These are phyloP conservation scores for Lachnellula suecica DNA, from an alignment of 2,329 filamentous ascomycete species.

Conservation along the genomic window DNA sequence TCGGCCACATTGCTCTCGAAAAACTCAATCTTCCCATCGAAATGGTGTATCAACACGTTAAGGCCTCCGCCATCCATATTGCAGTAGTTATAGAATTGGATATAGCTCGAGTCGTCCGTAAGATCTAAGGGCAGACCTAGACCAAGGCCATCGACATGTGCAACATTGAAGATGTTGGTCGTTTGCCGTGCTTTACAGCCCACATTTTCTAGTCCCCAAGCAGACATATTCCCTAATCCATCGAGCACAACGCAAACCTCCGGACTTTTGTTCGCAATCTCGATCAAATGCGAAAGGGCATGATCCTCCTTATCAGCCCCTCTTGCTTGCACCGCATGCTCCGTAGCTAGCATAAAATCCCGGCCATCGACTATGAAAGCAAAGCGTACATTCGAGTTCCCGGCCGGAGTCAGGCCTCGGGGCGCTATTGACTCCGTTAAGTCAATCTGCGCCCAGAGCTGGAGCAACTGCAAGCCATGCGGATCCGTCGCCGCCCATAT, in stretches of 20 bases:
- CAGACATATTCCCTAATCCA: constrained; percentile 81
- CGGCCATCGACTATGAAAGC: constrained; percentile 81
- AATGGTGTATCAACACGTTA: constrained; percentile 76
- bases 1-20: constrained; percentile 77
- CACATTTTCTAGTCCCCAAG: constrained; percentile 89
- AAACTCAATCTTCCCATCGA: constrained; percentile 81
- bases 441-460: constrained; percentile 80
- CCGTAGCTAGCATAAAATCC: constrained; percentile 76
- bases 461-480: constrained; percentile 68
- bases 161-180: constrained; percentile 79
- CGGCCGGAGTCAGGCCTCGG: constrained; percentile 15
- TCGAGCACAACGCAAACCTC: constrained; percentile 88
- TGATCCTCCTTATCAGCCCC: constrained; percentile 56
- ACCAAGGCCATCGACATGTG: constrained; percentile 65
- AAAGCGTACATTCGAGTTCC: constrained; percentile 50
- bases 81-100: constrained; percentile 73
- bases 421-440: constrained; percentile 66
- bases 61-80: constrained; percentile 63
- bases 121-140: constrained; percentile 38
- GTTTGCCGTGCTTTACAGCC: constrained; percentile 66
- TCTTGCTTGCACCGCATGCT: constrained; percentile 67
- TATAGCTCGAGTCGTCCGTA: constrained; percentile 43
- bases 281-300: constrained; percentile 79
- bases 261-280: constrained; percentile 79
- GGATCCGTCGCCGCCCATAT: constrained; percentile 81